Percentiles rank a stretch among this genome's conserved stretches.
phyloP scores from a whole-genome alignment of 1,139 yeast genomes.

The Blastobotrys aristatus region DNA sequence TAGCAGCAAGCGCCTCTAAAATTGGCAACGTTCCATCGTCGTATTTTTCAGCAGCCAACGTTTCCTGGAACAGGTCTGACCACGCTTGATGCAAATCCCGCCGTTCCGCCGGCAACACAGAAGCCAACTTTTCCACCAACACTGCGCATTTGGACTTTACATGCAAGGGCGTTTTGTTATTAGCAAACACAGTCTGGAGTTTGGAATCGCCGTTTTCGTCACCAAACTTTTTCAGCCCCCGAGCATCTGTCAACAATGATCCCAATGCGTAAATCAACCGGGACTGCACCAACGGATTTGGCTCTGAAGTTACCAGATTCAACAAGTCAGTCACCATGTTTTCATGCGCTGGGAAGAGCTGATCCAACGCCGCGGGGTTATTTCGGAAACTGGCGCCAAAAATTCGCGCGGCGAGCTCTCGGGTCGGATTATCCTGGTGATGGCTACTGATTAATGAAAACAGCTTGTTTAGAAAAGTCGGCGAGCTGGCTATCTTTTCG shows the following conservation, averaged over 20 bases:
- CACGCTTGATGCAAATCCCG: not conserved
- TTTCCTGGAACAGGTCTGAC: slow-evolving; percentile 9
- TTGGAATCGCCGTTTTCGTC: slow-evolving; percentile 23
- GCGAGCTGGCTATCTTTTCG: slow-evolving; percentile 33
- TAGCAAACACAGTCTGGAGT: slow-evolving; percentile 17
- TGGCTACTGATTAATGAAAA: slow-evolving; percentile 24
- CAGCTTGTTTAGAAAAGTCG: slow-evolving; percentile 15
- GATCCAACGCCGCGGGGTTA: slow-evolving; percentile 58
- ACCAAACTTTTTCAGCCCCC: slow-evolving; percentile 18
- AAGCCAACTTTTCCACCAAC: slow-evolving; percentile 7
- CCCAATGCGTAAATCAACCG: slow-evolving; percentile 32
- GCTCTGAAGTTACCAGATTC: slow-evolving; percentile 15
- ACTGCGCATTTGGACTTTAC: slow-evolving; percentile 6
- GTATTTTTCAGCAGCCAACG: not conserved
- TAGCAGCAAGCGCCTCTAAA: slow-evolving; percentile 27
- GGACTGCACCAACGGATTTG: slow-evolving; percentile 15
- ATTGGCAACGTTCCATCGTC: slow-evolving; percentile 11
- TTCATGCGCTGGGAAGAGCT: slow-evolving; percentile 18
- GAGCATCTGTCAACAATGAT: slow-evolving; percentile 23
- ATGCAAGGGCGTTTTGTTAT: slow-evolving; percentile 7
- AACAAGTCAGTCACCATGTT: slow-evolving; percentile 17
- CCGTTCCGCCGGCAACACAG: not conserved
- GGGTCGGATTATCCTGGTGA: slow-evolving; percentile 18
- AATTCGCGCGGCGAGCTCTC: slow-evolving; percentile 33
- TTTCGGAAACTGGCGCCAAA: slow-evolving; percentile 51